phyloP scores from a whole-genome alignment of 805 yeast genomes.

The Candida yuanshanica region DNA sequence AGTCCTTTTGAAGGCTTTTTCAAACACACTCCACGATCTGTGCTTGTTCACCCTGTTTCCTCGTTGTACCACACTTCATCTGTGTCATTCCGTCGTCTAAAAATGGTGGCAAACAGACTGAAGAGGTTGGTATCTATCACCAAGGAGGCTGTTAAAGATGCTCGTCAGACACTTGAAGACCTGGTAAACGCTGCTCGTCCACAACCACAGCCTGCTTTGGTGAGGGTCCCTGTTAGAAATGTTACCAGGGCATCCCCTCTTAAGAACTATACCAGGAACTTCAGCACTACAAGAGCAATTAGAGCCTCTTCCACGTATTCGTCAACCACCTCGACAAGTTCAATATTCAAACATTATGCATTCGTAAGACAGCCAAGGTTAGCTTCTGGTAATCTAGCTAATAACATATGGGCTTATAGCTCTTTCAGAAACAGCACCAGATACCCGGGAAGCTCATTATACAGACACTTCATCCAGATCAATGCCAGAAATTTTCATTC shows the following conservation, averaged over 20 bases:
- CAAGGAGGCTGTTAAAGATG: conserved; percentile 40
- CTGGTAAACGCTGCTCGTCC: conserved; percentile 29
- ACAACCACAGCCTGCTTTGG: conserved; percentile 31
- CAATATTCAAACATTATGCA: conserved; percentile 8
- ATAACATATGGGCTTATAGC: conserved; percentile 21
- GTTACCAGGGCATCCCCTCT: conserved; percentile 10
- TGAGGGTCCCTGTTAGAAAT: conserved; percentile 35
- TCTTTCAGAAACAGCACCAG: conserved; percentile 22
- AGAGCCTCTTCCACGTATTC: conserved; percentile 9
- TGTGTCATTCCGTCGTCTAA: background rate
- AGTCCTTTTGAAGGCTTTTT: too few relatives aligned
- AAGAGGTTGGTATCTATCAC: conserved; percentile 42
- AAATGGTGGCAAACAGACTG: conserved; percentile 30
- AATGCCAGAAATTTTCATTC: conserved; percentile 35
- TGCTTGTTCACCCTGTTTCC: too few relatives aligned
- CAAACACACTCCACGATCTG: too few relatives aligned
- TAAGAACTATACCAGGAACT: conserved; percentile 14
- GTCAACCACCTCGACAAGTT: conserved; percentile 1
- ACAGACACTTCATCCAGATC: conserved; percentile 30
- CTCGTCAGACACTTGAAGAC: conserved; percentile 43
- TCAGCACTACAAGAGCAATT: conserved; percentile 14
- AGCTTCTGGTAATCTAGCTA: conserved; percentile 5
- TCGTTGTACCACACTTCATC: background rate
- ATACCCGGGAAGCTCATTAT: conserved; percentile 26
- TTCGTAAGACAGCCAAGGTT: background rate